Percentiles rank a stretch among this genome's conserved stretches.
phyloP scores from a whole-genome alignment of 177 flowering plant species.

The Tripterygium wilfordii region DNA sequence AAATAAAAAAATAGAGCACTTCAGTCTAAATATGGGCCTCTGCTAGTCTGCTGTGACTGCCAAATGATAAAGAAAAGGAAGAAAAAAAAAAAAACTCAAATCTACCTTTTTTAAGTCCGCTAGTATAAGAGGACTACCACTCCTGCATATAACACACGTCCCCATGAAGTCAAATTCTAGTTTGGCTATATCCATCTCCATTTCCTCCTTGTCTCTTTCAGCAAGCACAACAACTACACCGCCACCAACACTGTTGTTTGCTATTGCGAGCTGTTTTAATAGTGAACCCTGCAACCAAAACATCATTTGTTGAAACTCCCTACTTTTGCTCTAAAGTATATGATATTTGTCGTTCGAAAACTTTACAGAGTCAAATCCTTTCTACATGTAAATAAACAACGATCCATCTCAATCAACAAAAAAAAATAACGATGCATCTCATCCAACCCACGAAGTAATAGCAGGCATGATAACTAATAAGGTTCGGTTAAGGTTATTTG shows the following conservation, averaged over 20 bases:
- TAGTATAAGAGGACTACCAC: conserved; percentile 92
- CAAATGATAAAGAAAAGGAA: not conserved
- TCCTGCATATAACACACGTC: conserved; percentile 88
- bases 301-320: not conserved
- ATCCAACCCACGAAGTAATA: too few relatives aligned
- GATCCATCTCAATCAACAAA: too few relatives aligned
- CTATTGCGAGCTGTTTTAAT: conserved; percentile 89
- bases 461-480: too few relatives aligned
- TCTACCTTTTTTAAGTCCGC: conserved; percentile 86
- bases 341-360: too few relatives aligned
- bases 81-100: not conserved
- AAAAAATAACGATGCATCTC: too few relatives aligned
- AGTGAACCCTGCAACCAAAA: conserved; percentile 70
- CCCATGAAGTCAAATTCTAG: conserved; percentile 92
- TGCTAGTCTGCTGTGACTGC: not conserved
- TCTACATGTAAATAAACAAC: too few relatives aligned
- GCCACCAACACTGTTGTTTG: conserved; percentile 91
- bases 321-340: not conserved
- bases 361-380: too few relatives aligned
- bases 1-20: conserved; percentile 1
- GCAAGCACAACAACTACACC: conserved; percentile 92
- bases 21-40: not conserved
- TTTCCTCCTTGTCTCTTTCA: conserved; percentile 93
- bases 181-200: conserved; percentile 91
- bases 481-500: too few relatives aligned